Conservation (phyloP, 345 rosid genomes). For the Combretum micranthum region DNA sequence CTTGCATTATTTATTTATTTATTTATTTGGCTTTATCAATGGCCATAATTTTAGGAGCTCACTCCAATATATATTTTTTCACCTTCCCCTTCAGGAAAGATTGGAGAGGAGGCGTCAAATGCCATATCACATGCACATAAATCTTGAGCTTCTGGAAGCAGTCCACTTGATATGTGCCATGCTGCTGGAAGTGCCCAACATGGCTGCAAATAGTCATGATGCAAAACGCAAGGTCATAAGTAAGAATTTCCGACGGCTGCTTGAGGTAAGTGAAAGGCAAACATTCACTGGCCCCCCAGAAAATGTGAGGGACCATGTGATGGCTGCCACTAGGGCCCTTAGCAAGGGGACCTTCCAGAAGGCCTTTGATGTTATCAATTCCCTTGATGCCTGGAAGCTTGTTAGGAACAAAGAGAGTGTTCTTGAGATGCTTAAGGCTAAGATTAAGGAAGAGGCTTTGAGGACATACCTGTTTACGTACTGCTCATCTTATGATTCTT, state of each 20-base stretch:
- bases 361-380: conserved; percentile 51
- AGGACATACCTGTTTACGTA: conserved; percentile 71
- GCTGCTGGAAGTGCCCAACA: conserved; percentile 88
- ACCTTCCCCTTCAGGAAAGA: conserved; percentile 53
- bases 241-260: conserved; percentile 70
- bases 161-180: conserved; percentile 85
- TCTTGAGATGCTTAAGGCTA: conserved; percentile 65
- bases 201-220: conserved; percentile 69
- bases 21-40: too few relatives aligned
- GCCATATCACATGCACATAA: conserved; percentile 98
- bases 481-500: conserved; percentile 49
- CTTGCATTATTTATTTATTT: too few relatives aligned
- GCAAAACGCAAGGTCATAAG: conserved; percentile 65
- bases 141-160: conserved; percentile 91
- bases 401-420: conserved; percentile 46
- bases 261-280: conserved; percentile 74
- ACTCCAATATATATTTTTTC: not conserved
- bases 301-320: conserved; percentile 80
- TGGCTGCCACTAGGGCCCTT: conserved; percentile 88
- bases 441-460: conserved; percentile 82
- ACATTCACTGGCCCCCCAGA: conserved; percentile 81
- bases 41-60: not conserved
- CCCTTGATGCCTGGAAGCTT: conserved; percentile 82
- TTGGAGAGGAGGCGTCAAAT: conserved; percentile 84
- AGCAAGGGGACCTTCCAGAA: conserved; percentile 63